Evolutionary conservation across 768 basidiomycete species (phyloP).

Genomic region (Coprinellus micaceus): DNA sequence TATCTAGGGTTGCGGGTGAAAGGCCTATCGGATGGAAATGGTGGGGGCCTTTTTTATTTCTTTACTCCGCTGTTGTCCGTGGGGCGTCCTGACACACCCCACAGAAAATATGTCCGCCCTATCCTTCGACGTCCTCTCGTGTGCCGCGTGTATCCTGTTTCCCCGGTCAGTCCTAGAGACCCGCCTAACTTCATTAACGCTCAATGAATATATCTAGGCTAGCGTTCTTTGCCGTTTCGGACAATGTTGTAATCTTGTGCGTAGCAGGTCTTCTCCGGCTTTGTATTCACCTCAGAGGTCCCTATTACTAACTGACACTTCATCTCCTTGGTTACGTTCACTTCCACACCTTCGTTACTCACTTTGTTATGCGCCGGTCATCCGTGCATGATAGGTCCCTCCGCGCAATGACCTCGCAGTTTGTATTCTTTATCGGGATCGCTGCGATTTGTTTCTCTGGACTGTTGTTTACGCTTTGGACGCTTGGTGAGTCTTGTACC

Average conservation of each 20-base stretch:
- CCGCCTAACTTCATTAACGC: background rate
- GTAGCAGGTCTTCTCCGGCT: no score
- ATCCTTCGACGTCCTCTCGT: slow-evolving; percentile 81
- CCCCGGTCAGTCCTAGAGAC: slow-evolving; percentile 52
- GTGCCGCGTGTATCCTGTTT: slow-evolving; percentile 81
- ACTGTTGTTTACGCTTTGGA: slow-evolving; percentile 52
- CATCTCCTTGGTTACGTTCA: no score
- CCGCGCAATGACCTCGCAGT: slow-evolving; percentile 79
- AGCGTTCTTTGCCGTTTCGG: slow-evolving; percentile 76
- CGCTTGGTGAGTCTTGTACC: slow-evolving; percentile 29
- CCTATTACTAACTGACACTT: no score
- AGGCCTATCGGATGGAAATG: slow-evolving; percentile 52
- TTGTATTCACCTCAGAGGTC: no score
- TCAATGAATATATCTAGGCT: slow-evolving; percentile 35
- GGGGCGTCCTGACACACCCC: no score
- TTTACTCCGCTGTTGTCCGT: no score
- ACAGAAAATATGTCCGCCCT: slow-evolving; percentile 51
- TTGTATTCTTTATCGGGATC: slow-evolving; percentile 74
- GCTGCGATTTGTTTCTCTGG: slow-evolving; percentile 82
- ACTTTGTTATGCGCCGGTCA: no score
- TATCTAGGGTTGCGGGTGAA: slow-evolving; percentile 65
- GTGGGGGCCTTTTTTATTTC: no score
- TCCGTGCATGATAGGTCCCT: slow-evolving; percentile 73
- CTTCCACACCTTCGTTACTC: no score
- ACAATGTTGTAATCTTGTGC: slow-evolving; percentile 77